Base-by-base conservation (phyloP, 108 stramenopile genomes). In the Phaeodactylum tricornutum region DNA sequence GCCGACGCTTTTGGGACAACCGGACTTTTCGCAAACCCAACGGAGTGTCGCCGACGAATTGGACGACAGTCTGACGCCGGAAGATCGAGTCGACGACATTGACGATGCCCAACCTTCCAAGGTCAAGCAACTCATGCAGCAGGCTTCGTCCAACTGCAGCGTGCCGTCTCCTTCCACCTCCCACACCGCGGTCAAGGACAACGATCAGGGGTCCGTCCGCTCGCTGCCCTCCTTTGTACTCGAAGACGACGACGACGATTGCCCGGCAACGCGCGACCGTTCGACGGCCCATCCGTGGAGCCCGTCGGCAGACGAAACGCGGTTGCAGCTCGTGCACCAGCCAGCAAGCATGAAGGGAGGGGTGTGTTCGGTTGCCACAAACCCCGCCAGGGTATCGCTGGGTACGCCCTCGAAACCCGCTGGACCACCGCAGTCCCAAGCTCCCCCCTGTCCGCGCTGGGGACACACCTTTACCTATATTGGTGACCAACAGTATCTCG, bases 391-490 rank as follows among this genome's bases (percentile, higher is more conserved):
- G 25, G 44, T 45, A 2, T 45, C 44, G 21, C 44, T 45, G 3
- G 44, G 44, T 21, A 26, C n/a, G 25, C 14, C 4, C 8, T 26
- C 22, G 20, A n/a, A 34, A 14, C n/a, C n/a, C n/a, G 15, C 27
- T 29, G 22, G 20, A 1, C 2, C 35, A n/a, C 23, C 51, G 1
- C 29, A 57, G 7, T 35, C 19, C 15, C 17, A 11, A 0, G 48
- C 47, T 7, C 40, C 59, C 5, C 81, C 86, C 11, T 66, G 74
- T 53, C 63, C 75, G 14, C 61, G 88, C 26, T 91, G 88, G 88
- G 88, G 84, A 30, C 81, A 86, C 23, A 79, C 75, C 9, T 74
- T 83, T 72, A 81, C 81, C 6, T 51, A 63, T 58, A 64, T 91
- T 16, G 78, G 80, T 26, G 65, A 74, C 37, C 51, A 53, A n/a